Percentiles rank a stretch among this genome's conserved stretches.
Evolutionary conservation across 176 grass and related monocot genomes (phyloP).

Genomic region (Melocanna baccifera): DNA sequence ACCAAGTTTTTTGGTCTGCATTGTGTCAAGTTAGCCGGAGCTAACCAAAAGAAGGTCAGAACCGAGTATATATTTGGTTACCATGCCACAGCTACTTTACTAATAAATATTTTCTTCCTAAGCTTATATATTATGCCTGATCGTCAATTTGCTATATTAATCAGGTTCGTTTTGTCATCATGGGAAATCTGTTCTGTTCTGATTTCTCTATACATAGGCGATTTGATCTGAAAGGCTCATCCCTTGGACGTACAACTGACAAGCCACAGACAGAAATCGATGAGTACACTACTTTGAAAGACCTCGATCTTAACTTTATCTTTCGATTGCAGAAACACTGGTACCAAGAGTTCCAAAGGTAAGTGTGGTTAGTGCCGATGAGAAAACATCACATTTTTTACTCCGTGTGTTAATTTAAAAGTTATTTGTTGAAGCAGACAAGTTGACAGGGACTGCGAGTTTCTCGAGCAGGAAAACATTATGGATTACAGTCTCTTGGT

Average conservation of each 20-base stretch:
- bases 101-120: slow-evolving; percentile 3
- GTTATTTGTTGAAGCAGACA: slow-evolving; percentile 55
- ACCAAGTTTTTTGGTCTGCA: slow-evolving; percentile 95
- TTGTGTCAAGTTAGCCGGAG: slow-evolving; percentile 89
- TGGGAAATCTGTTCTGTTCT: slow-evolving; percentile 93
- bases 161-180: slow-evolving; percentile 98
- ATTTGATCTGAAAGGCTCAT: slow-evolving; percentile 90
- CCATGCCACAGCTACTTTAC: not conserved
- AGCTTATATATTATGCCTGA: slow-evolving; percentile 20
- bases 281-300: slow-evolving; percentile 89
- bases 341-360: slow-evolving; percentile 89
- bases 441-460: slow-evolving; percentile 91
- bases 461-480: slow-evolving; percentile 97
- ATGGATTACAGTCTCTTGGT: slow-evolving; percentile 99
- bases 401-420: not conserved
- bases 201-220: slow-evolving; percentile 78
- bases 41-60: slow-evolving; percentile 90
- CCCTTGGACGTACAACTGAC: slow-evolving; percentile 81
- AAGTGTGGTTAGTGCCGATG: not conserved
- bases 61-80: not conserved
- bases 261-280: slow-evolving; percentile 89
- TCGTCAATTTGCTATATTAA: slow-evolving; percentile 16
- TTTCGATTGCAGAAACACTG: slow-evolving; percentile 77
- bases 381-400: slow-evolving; percentile 1
- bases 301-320: slow-evolving; percentile 98